A percentile compares a stretch with the other conserved stretches of the same genome.
phyloP scores from a whole-genome alignment of 2,329 filamentous ascomycete genomes.

The Xylariaceae sp. region DNA sequence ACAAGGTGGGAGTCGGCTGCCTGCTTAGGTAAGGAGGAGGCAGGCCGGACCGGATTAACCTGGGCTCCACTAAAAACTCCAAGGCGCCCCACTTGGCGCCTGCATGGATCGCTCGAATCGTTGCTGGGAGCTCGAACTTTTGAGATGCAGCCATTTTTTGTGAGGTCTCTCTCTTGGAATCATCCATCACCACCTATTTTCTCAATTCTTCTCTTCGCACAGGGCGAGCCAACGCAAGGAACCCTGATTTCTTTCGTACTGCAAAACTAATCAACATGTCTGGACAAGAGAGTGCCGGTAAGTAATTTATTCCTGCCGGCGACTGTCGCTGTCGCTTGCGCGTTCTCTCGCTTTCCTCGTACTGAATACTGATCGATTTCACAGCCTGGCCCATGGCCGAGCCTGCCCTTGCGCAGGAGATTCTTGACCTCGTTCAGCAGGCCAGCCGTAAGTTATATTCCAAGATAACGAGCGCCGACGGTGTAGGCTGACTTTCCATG shows the following conservation, averaged over 20 bases:
- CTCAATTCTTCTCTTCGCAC: conserved; percentile 24
- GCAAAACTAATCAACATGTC: conserved; percentile 24
- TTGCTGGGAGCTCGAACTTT: conserved; percentile 2
- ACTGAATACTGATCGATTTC: background rate
- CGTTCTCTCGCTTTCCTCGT: background rate
- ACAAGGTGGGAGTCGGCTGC: conserved; percentile 11
- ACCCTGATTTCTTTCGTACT: conserved; percentile 39
- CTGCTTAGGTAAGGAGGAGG: conserved; percentile 18
- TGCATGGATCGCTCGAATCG: background rate
- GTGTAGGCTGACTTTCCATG: conserved; percentile 15
- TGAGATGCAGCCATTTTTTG: background rate
- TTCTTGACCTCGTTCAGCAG: conserved; percentile 77
- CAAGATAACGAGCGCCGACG: background rate
- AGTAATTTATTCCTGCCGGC: conserved; percentile 4
- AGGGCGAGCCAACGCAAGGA: conserved; percentile 60
- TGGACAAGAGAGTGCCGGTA: conserved; percentile 27
- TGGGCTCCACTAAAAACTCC: conserved; percentile 15
- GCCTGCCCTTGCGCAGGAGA: conserved; percentile 68
- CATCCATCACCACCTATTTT: conserved; percentile 3
- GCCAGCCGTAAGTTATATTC: conserved; percentile 40
- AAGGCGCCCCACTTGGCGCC: background rate
- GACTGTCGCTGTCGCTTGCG: background rate
- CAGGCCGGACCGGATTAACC: conserved; percentile 20
- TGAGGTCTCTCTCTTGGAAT: background rate
- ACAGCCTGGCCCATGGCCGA: conserved; percentile 67